Conservation (phyloP, 129 eudicot species). For the Tagetes erecta region DNA sequence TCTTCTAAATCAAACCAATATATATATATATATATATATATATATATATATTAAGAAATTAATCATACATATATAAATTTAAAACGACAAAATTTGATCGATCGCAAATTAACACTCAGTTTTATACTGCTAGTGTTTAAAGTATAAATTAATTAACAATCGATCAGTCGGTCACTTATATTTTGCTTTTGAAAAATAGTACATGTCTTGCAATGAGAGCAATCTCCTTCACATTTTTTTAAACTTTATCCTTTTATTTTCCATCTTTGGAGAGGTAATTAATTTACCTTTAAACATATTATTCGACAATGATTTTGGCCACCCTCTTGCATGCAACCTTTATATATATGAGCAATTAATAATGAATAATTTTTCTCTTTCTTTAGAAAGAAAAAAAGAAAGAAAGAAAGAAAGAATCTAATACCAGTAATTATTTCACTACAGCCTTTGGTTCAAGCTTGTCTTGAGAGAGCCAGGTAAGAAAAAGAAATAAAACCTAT, state of each 20-base stretch:
- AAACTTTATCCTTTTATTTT: constrained; percentile 22
- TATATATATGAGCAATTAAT: constrained; percentile 31
- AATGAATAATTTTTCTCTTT: constrained; percentile 34
- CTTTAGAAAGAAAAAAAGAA: neutral
- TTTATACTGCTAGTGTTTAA: too few relatives aligned
- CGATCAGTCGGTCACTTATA: neutral
- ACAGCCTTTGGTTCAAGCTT: constrained; percentile 43
- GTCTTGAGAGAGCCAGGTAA: constrained; percentile 29
- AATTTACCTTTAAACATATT: constrained; percentile 31
- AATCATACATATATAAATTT: too few relatives aligned
- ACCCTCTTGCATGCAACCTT: constrained; percentile 40
- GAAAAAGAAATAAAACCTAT: constrained; percentile 17
- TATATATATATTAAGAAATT: neutral
- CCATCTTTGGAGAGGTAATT: constrained; percentile 14
- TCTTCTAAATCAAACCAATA: constrained; percentile 9
- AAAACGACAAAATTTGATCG: too few relatives aligned
- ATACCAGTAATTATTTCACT: constrained; percentile 42
- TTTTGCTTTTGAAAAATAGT: constrained; percentile 6
- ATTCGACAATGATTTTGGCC: constrained; percentile 49
- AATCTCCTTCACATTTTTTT: constrained; percentile 24
- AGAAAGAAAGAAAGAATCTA: constrained; percentile 31
- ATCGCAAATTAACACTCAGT: too few relatives aligned
- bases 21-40: neutral
- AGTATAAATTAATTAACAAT: too few relatives aligned
- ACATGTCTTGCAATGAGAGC: constrained; percentile 62